Percentiles rank a stretch among this genome's conserved stretches.
Evolutionary conservation across 305 asterid genomes (phyloP).

Genomic region (Solanum hybrid): DNA sequence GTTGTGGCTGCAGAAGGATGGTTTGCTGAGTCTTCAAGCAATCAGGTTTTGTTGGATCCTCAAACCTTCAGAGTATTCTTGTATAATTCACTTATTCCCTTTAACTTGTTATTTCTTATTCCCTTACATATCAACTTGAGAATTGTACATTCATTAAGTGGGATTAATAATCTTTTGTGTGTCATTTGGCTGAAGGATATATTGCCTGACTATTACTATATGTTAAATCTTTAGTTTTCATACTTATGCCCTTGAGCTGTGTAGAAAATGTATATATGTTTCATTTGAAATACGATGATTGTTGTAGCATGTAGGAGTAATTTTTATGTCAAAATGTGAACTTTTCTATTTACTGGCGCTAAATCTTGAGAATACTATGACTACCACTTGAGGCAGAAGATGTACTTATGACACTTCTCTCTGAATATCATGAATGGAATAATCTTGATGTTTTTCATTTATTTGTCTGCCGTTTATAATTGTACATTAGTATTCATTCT

Average conservation of each 20-base stretch:
- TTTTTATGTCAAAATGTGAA: background rate
- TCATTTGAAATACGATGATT: background rate
- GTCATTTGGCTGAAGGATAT: background rate
- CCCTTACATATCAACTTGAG: background rate
- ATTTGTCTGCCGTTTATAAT: background rate
- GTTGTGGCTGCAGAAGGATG: constrained; percentile 67
- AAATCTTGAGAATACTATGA: background rate
- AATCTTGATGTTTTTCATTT: background rate
- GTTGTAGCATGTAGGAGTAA: background rate
- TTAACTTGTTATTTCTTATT: background rate
- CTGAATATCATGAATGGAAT: background rate
- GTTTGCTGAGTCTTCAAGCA: constrained; percentile 43
- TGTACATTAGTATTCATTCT: background rate
- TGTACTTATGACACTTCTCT: background rate
- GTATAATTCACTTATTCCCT: background rate
- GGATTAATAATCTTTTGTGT: background rate
- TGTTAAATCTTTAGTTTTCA: background rate
- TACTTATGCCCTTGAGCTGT: background rate
- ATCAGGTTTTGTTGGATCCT: constrained; percentile 46
- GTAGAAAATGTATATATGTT: background rate
- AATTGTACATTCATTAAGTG: background rate
- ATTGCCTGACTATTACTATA: background rate
- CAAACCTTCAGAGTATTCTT: background rate
- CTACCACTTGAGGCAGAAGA: background rate
- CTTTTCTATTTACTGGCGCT: background rate